These are phyloP conservation scores for Leptosphaerulina australis DNA, from an alignment of 2,329 filamentous ascomycete genomes.

Conservation along the genomic window DNA sequence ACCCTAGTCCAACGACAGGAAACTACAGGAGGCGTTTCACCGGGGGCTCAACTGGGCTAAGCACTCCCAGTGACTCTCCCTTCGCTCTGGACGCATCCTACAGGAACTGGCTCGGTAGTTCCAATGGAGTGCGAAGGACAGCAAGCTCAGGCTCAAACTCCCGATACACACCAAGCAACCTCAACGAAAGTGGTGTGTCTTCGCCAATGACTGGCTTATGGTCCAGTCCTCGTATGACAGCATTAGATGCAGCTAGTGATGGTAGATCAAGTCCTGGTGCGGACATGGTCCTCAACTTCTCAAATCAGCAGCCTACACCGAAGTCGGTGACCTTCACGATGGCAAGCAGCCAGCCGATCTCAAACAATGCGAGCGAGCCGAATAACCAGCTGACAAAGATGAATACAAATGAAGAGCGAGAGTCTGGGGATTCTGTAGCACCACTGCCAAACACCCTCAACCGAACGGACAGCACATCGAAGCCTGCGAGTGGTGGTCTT, in stretches of 20 bases:
- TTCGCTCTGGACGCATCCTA: slow-evolving; percentile 40
- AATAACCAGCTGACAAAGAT: slow-evolving; percentile 17
- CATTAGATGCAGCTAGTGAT: slow-evolving; percentile 26
- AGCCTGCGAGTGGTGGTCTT: slow-evolving; percentile 21
- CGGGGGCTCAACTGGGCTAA: slow-evolving; percentile 25
- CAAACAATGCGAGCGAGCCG: slow-evolving; percentile 14
- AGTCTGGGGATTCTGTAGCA: slow-evolving; percentile 40
- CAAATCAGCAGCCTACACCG: slow-evolving; percentile 28
- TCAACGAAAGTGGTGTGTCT: slow-evolving; percentile 26
- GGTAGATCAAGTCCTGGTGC: slow-evolving; percentile 32
- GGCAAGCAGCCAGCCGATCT: slow-evolving; percentile 9
- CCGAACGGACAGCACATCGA: slow-evolving; percentile 22
- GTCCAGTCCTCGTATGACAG: slow-evolving; percentile 41
- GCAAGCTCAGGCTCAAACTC: slow-evolving; percentile 42
- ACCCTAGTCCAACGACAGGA: slow-evolving; percentile 35
- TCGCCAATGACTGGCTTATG: slow-evolving; percentile 47
- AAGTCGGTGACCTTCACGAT: slow-evolving; percentile 18
- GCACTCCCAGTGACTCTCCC: slow-evolving; percentile 39
- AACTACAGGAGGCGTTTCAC: slow-evolving; percentile 31
- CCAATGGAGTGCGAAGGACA: slow-evolving; percentile 50
- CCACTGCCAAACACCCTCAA: slow-evolving; percentile 33
- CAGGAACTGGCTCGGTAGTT: slow-evolving; percentile 44
- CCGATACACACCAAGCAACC: slow-evolving; percentile 25
- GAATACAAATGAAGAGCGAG: slow-evolving; percentile 37
- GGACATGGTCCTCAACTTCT: slow-evolving; percentile 46